Percentiles rank a stretch among this genome's conserved stretches.
phyloP scores from a whole-genome alignment of 1,284 basidiomycete genomes.

The Ceratobasidium sp. region DNA sequence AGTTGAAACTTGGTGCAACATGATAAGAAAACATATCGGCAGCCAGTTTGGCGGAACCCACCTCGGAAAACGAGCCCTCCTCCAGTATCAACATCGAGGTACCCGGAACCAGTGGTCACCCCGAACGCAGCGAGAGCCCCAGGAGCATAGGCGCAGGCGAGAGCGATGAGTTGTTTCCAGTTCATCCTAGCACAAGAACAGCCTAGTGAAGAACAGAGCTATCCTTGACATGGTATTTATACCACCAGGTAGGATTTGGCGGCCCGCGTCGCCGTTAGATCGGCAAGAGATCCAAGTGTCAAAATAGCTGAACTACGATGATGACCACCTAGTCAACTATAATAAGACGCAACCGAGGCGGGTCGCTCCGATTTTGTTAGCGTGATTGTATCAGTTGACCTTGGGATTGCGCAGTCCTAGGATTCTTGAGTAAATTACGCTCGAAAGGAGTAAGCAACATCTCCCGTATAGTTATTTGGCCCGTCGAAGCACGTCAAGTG shows the following conservation, averaged over 20 bases:
- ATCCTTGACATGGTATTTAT: background rate
- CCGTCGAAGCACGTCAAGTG: background rate
- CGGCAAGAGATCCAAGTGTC: background rate
- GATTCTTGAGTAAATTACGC: constrained; percentile 7
- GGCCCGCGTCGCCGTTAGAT: background rate
- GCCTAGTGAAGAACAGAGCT: background rate
- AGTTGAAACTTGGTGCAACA: constrained; percentile 22
- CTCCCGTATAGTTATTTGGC: constrained; percentile 20
- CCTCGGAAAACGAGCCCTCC: constrained; percentile 17
- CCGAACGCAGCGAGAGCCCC: constrained; percentile 19
- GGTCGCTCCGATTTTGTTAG: constrained; percentile 16
- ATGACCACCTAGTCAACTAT: background rate
- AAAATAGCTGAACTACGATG: background rate
- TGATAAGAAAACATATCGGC: no score
- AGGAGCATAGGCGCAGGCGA: constrained; percentile 13
- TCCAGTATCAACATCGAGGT: constrained; percentile 24
- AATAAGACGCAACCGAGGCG: constrained; percentile 10
- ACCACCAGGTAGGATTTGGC: background rate
- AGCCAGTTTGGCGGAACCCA: background rate
- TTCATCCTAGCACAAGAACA: constrained; percentile 20
- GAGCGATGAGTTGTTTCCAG: constrained; percentile 31
- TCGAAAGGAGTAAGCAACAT: background rate
- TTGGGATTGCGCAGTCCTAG: background rate
- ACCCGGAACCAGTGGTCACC: constrained; percentile 6
- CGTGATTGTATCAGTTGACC: constrained; percentile 33